Base-by-base conservation (phyloP, 257 asterid genomes). In the Sherardia arvensis region DNA sequence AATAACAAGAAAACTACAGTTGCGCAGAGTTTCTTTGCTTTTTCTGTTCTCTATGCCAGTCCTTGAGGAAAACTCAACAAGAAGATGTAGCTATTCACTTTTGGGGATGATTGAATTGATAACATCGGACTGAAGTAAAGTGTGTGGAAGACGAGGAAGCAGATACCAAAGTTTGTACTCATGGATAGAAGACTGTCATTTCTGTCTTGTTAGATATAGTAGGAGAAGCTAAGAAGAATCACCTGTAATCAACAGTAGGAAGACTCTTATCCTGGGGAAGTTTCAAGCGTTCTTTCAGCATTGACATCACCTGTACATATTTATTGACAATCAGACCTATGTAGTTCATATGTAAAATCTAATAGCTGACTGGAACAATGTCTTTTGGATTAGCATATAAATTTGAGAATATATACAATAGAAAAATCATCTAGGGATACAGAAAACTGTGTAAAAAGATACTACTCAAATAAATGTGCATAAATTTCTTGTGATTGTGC, bases 211-310 rank as follows among this genome's bases (percentile, higher is more conserved):
- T 47, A 32, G 45, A 20, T 12, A 5, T 32, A 40, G 26, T 22
- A 21, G 33, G 32, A 22, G 8, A 71, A 55, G 45, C 43, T 23
- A 62, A 36, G 64, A 66, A 67, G 69, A 53, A 1, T 54, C 79
- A 89, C 97, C 81, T 87, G 80, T 92, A 89, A 77, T 85, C 94
- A 76, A 87, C 95, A 49, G 82, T 79, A 4, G 97, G 95, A 65
- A 92, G 99, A 15, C 69, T 81, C 71, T 89, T 79, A 62, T 70
- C 79, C 67, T 69, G 73, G 18, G 87, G 84, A 81, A 85, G 66
- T 69, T 74, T 87, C 74, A 92, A 32, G 61, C 97, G 95, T 80
- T 84, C 90, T 84, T 89, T 92, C 74, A 92, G 80, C 88, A 87
- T 71, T 56, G 93, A 84, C 69, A 68, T 65, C 70, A 92, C 84